phyloP scores from a whole-genome alignment of 371 early-diverging fungal species.

The Capniomyces stellatus region DNA sequence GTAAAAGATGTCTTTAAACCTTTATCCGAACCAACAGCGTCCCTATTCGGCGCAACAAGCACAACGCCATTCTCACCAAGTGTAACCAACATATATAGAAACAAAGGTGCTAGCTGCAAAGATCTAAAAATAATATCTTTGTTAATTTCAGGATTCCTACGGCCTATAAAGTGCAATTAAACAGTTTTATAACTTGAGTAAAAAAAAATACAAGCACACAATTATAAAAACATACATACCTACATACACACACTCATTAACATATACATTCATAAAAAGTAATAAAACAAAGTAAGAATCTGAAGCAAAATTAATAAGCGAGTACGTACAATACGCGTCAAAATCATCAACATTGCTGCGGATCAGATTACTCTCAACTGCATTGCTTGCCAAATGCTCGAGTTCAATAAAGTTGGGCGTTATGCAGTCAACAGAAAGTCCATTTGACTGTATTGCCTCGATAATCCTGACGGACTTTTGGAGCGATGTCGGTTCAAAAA shows the following conservation, averaged over 20 bases:
- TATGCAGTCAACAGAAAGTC: constrained; percentile 14
- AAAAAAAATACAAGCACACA: too few species aligned
- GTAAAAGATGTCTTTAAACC: constrained; percentile 12
- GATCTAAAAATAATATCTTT: constrained; percentile 15
- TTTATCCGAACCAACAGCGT: too few species aligned
- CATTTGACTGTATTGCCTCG: constrained; percentile 13
- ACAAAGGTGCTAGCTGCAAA: constrained; percentile 10
- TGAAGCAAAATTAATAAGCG: too few species aligned
- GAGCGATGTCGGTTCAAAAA: constrained; percentile 86
- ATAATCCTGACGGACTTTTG: constrained; percentile 53
- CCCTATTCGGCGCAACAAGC: constrained; percentile 17
- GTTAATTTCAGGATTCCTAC: constrained; percentile 17
- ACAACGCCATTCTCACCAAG: constrained; percentile 36
- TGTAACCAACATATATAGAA: constrained; percentile 33
- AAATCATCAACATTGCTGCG: not conserved
- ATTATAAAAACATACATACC: too few species aligned
- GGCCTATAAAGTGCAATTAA: too few species aligned
- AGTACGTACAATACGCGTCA: constrained; percentile 12
- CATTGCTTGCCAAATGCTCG: constrained; percentile 35
- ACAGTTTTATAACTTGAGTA: too few species aligned
- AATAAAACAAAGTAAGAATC: too few species aligned
- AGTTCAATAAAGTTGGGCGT: constrained; percentile 52
- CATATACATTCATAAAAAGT: too few species aligned
- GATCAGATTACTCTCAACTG: constrained; percentile 7
- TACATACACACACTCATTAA: too few species aligned